These are phyloP conservation scores for Emmonsiellopsis sp. DNA, from an alignment of 2,329 filamentous ascomycete species.

Conservation along the genomic window DNA sequence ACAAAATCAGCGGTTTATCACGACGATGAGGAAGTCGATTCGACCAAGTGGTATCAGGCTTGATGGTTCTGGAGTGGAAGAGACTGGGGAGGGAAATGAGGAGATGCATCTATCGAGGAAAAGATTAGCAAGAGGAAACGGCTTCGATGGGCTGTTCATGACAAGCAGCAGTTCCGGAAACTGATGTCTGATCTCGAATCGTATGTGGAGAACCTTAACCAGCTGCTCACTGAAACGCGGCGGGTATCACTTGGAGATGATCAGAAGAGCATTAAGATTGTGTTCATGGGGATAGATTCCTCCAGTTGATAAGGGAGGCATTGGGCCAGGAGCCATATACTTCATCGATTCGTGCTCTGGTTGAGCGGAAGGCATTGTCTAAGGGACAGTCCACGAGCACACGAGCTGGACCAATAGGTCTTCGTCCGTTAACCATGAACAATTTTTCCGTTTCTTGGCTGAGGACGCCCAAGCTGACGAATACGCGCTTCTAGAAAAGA, in stretches of 20 bases:
- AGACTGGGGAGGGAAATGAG: not conserved
- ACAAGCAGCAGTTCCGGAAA: not conserved
- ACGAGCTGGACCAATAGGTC: not conserved
- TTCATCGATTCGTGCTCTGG: not conserved
- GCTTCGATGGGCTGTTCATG: not conserved
- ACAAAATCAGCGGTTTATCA: not conserved
- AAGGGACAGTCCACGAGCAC: not conserved
- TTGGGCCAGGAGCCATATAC: not conserved
- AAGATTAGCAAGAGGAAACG: not conserved
- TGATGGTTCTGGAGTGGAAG: not conserved
- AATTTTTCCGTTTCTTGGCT: not conserved
- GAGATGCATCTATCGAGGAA: not conserved
- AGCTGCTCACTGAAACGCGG: constrained; percentile 1
- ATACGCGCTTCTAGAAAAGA: constrained; percentile 1
- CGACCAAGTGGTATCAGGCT: constrained; percentile 2
- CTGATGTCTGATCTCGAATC: constrained; percentile 1
- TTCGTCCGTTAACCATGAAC: not conserved
- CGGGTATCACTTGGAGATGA: not conserved
- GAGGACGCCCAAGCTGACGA: not conserved
- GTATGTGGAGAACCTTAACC: not conserved
- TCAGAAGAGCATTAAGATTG: not conserved
- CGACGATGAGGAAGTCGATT: constrained; percentile 2
- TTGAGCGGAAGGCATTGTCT: not conserved
- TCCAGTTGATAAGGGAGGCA: not conserved
- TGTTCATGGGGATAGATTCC: not conserved